Evolutionary conservation across 2,329 filamentous ascomycete species (phyloP).

Genomic region (Paraconiothyrium brasiliense): DNA sequence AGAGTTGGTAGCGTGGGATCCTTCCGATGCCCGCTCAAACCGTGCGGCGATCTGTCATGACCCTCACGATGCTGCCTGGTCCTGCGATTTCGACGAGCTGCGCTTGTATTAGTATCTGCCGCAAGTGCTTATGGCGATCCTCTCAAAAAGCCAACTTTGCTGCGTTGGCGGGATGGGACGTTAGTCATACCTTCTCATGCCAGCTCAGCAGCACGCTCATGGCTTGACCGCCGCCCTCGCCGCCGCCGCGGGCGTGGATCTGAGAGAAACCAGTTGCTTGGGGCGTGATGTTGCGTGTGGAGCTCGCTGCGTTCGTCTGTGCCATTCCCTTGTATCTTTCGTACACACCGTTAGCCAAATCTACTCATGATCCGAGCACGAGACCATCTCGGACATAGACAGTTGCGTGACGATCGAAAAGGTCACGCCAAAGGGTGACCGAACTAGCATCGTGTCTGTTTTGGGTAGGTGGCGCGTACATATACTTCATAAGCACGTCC

Average conservation of each 20-base stretch:
- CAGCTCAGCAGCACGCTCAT: constrained; percentile 98
- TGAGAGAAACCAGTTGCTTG: constrained; percentile 91
- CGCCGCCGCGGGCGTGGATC: constrained; percentile 67
- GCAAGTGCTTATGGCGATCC: neutral
- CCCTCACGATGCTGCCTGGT: constrained; percentile 85
- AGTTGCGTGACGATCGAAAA: constrained; percentile 20
- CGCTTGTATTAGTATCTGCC: constrained; percentile 26
- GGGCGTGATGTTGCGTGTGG: constrained; percentile 65
- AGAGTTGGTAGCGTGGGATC: constrained; percentile 18
- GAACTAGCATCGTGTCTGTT: constrained; percentile 6
- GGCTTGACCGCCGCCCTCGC: constrained; percentile 78
- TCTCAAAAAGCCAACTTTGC: neutral
- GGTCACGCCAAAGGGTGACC: constrained; percentile 23
- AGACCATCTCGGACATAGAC: constrained; percentile 15
- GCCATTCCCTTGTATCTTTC: constrained; percentile 89
- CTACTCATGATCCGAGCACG: constrained; percentile 7
- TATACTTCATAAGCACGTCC: constrained; percentile 97
- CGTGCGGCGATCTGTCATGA: constrained; percentile 95
- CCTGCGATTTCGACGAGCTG: constrained; percentile 90
- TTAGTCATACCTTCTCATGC: constrained; percentile 80
- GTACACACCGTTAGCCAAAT: constrained; percentile 27
- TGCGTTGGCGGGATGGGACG: constrained; percentile 13
- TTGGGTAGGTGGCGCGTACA: constrained; percentile 66
- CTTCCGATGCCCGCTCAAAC: constrained; percentile 63
- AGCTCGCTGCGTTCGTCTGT: constrained; percentile 44